These are phyloP conservation scores for Lecanicillium sp. DNA, from an alignment of 2,329 filamentous ascomycete genomes.

Conservation along the genomic window DNA sequence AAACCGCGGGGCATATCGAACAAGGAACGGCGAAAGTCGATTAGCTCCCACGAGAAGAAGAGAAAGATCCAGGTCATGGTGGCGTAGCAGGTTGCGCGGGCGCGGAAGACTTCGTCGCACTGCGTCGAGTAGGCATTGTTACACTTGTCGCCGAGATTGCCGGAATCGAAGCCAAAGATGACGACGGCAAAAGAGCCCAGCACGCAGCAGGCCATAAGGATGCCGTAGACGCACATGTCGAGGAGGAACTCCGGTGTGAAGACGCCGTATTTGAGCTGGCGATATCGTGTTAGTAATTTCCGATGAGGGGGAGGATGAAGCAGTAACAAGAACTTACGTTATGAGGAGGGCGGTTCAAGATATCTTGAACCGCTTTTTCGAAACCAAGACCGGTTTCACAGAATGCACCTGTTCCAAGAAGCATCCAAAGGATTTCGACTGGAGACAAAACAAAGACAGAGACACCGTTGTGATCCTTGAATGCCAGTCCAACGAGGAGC, in stretches of 20 bases:
- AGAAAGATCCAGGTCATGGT: constrained; percentile 61
- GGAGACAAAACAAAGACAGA: constrained; percentile 64
- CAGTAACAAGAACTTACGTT: constrained; percentile 29
- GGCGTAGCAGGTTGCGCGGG: constrained; percentile 58
- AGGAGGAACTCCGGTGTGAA: constrained; percentile 56
- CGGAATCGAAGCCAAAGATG: constrained; percentile 44
- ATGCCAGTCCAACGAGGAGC: constrained; percentile 58
- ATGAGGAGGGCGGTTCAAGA: constrained; percentile 58
- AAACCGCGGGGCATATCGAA: constrained; percentile 41
- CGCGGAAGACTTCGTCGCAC: constrained; percentile 53
- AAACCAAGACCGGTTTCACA: constrained; percentile 67
- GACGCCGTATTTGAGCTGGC: constrained; percentile 39
- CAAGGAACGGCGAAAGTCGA: constrained; percentile 56
- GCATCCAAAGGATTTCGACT: constrained; percentile 67
- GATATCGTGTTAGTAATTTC: not conserved
- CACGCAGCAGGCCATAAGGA: constrained; percentile 54
- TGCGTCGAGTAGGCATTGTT: constrained; percentile 41
- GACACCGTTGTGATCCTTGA: constrained; percentile 54
- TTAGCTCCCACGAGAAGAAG: constrained; percentile 62
- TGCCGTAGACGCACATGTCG: constrained; percentile 55
- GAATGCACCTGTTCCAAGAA: constrained; percentile 63
- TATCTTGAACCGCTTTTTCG: constrained; percentile 57
- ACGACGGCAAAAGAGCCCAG: constrained; percentile 49
- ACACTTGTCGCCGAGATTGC: constrained; percentile 49
- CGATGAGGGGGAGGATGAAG: too few species aligned